These are phyloP conservation scores for Penicillium macrosclerotiorum DNA, from an alignment of 495 filamentous ascomycete genomes.

Conservation along the genomic window DNA sequence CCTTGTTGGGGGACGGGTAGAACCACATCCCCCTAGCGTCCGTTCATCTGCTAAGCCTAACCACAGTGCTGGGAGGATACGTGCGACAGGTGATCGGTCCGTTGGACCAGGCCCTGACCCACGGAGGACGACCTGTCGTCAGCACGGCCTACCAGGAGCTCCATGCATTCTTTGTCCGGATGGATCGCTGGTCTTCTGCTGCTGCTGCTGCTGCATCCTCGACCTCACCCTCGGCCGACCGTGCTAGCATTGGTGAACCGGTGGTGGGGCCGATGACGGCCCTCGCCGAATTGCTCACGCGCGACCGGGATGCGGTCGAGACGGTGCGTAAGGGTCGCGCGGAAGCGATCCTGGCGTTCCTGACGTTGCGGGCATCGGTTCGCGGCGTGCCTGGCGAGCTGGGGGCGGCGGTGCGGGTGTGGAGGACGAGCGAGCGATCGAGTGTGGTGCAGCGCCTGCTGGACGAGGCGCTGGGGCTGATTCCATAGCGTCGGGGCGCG, in stretches of 20 bases:
- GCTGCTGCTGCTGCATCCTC: constrained; percentile 7
- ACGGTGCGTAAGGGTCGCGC: constrained; percentile 41
- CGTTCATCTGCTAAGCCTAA: constrained; percentile 26
- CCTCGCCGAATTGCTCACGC: constrained; percentile 30
- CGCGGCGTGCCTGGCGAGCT: constrained; percentile 25
- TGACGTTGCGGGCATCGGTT: constrained; percentile 27
- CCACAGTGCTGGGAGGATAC: constrained; percentile 32
- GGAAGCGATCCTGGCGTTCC: constrained; percentile 35
- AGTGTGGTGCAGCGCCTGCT: constrained; percentile 36
- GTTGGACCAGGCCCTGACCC: constrained; percentile 32
- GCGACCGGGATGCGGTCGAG: constrained; percentile 41
- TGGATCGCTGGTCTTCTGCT: constrained; percentile 29
- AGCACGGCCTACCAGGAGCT: constrained; percentile 44
- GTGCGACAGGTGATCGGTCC: constrained; percentile 30
- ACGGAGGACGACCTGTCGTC: constrained; percentile 41
- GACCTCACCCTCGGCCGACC: neutral
- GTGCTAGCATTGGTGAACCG: constrained; percentile 15
- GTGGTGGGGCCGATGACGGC: constrained; percentile 27
- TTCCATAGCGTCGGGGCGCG: neutral
- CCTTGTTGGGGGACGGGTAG: too few relatives aligned
- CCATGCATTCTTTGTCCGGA: constrained; percentile 35
- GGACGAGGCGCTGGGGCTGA: constrained; percentile 33
- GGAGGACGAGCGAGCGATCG: constrained; percentile 40
- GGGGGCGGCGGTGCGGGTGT: constrained; percentile 22
- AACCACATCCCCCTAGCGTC: constrained; percentile 30